Base-by-base conservation (phyloP, 371 early-diverging fungal species). In the Haplosporangium sp. region DNA sequence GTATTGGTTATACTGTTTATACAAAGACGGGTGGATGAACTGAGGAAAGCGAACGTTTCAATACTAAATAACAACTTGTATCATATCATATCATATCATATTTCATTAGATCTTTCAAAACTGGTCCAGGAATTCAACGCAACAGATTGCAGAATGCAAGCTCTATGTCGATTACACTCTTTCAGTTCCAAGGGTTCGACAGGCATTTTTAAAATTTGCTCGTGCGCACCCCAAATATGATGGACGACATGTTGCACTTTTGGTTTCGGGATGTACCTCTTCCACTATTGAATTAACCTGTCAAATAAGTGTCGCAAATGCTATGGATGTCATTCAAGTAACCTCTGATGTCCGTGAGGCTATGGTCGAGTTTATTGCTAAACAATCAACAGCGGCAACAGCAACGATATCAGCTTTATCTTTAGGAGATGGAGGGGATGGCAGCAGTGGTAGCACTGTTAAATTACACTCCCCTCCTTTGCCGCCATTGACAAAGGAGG, bases 311-410 rank as follows among this genome's bases (percentile, higher is more conserved):
- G 81, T 79, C 1, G 50, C 47, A 45, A 79, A 71, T 40, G 74
- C 81, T 4, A 44, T 68, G 71, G 66, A 79, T 20, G 75, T 79
- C n/a, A 45, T 71, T 9, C 74, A 79, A 61, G 67, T 73, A 20
- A 71, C 74, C 9, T 71, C 74, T 0, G 81, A 79, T 52, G 63
- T 79, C 2, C 71, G 81, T n/a, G 81, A 79, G 47, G 81, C 81
- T 4, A 64, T 79, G 75, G 74, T 79, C 13, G 74, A 79, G 61
- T 67, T 71, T 35, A 70, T 79, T 20, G 47, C 72, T 6, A 15
- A 63, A 11, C 58, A 56, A n/a, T 35, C 10, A 52, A 1, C 1
- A 10, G 42, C 5, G 42, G 5, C 5, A 10, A 42, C 42, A 42
- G 5, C 42, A 8, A 42, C 42, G 42, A 8, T 42, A 42, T 8